phyloP scores from a whole-genome alignment of 2,329 filamentous ascomycete species.

The Colletotrichum sublineola region DNA sequence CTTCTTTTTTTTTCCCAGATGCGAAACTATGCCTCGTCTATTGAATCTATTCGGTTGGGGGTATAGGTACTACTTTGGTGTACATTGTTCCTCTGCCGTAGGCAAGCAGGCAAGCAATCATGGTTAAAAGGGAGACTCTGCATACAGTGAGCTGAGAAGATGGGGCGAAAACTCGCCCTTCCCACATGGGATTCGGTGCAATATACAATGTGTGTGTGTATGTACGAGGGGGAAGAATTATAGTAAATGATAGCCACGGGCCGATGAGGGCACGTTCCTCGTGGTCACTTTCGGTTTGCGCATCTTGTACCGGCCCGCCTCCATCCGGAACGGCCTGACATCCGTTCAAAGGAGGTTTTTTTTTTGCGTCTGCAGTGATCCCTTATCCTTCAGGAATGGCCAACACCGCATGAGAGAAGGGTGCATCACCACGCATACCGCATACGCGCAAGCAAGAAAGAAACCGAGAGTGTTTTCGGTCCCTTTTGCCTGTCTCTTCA shows the following conservation, averaged over 20 bases:
- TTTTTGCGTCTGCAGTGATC: background rate
- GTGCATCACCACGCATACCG: background rate
- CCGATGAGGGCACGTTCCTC: background rate
- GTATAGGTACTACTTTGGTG: constrained; percentile 1
- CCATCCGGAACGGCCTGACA: constrained; percentile 15
- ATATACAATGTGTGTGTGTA: constrained; percentile 7
- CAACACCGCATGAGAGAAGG: background rate
- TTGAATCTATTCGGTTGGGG: background rate
- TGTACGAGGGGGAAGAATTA: background rate
- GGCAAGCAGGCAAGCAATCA: background rate
- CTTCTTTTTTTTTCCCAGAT: background rate
- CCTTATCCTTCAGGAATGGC: background rate
- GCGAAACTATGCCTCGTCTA: background rate
- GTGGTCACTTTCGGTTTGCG: background rate
- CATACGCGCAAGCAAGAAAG: background rate
- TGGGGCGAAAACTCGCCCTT: background rate
- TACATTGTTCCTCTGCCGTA: background rate
- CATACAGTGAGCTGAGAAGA: constrained; percentile 32
- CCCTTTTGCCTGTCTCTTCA: background rate
- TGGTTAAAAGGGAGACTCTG: background rate
- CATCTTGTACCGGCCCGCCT: background rate
- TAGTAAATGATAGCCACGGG: background rate
- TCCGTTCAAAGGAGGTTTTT: constrained; percentile 2
- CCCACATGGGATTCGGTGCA: constrained; percentile 5
- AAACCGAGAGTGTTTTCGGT: background rate